Conservation (phyloP, 306 rosid genomes). For the Spatholobus suberectus region DNA sequence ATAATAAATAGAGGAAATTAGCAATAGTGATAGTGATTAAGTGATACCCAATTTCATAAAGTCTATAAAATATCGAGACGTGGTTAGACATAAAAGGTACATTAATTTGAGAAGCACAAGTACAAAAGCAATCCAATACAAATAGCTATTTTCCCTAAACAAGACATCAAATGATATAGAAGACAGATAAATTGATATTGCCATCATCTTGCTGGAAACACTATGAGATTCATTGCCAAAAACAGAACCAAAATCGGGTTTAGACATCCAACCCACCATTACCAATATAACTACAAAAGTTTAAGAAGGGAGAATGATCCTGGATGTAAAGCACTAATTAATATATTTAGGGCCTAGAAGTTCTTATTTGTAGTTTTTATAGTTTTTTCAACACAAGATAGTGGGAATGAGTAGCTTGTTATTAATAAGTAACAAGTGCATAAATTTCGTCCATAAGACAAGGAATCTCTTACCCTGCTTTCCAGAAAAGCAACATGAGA, state of each 20-base stretch:
- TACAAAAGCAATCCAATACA: slow-evolving; percentile 15
- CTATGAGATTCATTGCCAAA: slow-evolving; percentile 18
- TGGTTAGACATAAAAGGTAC: slow-evolving; percentile 20
- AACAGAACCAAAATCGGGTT: slow-evolving; percentile 1
- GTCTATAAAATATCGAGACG: background rate
- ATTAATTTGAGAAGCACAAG: slow-evolving; percentile 14
- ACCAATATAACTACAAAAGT: slow-evolving; percentile 13
- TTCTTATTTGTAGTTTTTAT: background rate
- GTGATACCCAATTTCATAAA: background rate
- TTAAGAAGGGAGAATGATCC: slow-evolving; percentile 18
- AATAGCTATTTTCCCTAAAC: slow-evolving; percentile 4
- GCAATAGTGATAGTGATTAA: background rate
- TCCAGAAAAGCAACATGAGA: slow-evolving; percentile 53
- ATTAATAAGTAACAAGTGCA: slow-evolving; percentile 22
- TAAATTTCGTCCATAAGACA: slow-evolving; percentile 14
- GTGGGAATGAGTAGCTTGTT: background rate
- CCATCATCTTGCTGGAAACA: slow-evolving; percentile 25
- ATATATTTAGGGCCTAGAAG: background rate
- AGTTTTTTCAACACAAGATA: background rate
- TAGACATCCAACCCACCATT: slow-evolving; percentile 6
- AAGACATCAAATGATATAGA: slow-evolving; percentile 2
- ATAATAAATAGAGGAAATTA: background rate
- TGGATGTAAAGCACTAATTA: background rate
- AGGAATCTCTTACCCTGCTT: slow-evolving; percentile 52
- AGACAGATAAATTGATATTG: slow-evolving; percentile 10